Base-by-base conservation (phyloP, 2,329 filamentous ascomycete species). In the Escovopsis sp. region DNA sequence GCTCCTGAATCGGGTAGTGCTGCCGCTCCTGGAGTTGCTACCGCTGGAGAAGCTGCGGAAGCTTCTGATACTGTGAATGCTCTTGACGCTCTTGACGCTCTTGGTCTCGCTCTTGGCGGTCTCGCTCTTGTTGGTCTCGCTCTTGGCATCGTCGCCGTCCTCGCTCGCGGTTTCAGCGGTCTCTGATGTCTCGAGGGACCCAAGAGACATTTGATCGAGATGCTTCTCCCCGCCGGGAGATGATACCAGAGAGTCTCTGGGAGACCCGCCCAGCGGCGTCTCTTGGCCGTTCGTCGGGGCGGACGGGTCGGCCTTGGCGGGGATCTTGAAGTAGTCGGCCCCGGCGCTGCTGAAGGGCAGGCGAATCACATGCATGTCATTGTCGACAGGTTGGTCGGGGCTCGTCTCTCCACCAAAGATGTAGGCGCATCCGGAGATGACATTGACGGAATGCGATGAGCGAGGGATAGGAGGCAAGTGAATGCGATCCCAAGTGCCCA, bases 381-480 rank as follows among this genome's bases (percentile, higher is more conserved):
- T 84, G 61, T 87, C 82, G 43, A 80, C 70, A 7, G 81, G 79
- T 53, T 83, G 64, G 38, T 77, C 69, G 3, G 81, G 71, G 37
- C 67, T 62, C 43, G 79, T 60, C 57, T 91, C 84, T 49, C 85
- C 86, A 45, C 86, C 85, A 54, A 87, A 93, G 51, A 93, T 68
- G 58, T 76, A 81, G 35, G 72, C 70, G 33, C 63, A 63, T 24
- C 68, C 63, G 30, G 63, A 63, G 37, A 79, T 56, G 37, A 80
- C 69, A 35, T 83, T 71, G 50, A 87, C 57, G 3, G 74, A 72
- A 54, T 91, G 84, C 1, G 84, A 87, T 1, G 84, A 89, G 41
- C 84, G 78, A 33, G 76, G 74, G 7, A 87, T 67, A 1, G 65
- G 49, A 3, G 72, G 68, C 30, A 73, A 54, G 34, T 66, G 55